These are phyloP conservation scores for Rubus idaeus DNA, from an alignment of 306 rosid genomes.

Conservation along the genomic window DNA sequence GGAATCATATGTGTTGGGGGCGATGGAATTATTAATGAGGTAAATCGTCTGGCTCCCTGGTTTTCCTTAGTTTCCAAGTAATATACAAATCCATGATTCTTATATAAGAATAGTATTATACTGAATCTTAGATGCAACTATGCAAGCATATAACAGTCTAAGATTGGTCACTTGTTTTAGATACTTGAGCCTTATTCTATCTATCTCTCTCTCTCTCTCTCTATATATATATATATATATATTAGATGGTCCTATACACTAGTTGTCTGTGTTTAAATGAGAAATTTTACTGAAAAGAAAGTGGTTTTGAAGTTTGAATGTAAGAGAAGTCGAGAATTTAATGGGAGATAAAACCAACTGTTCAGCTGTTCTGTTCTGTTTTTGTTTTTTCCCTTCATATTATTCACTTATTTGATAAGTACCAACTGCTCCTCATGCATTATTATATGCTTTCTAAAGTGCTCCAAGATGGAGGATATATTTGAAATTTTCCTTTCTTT, in stretches of 20 bases:
- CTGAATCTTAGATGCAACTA: neutral
- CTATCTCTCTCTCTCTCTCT: too few relatives aligned
- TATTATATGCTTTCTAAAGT: too few relatives aligned
- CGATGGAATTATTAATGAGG: constrained; percentile 99
- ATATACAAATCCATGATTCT: constrained; percentile 6
- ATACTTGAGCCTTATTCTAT: neutral
- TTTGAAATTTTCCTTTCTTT: too few relatives aligned
- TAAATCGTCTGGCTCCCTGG: constrained; percentile 36
- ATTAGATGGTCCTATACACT: neutral
- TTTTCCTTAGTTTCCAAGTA: constrained; percentile 20
- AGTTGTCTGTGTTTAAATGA: neutral
- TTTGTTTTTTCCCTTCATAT: too few relatives aligned
- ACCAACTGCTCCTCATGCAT: too few relatives aligned
- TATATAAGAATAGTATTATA: neutral
- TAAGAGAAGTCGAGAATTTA: neutral
- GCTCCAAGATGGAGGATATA: too few relatives aligned
- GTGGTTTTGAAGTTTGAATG: neutral
- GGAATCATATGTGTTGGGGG: constrained; percentile 99
- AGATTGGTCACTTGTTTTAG: neutral
- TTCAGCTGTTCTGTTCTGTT: too few relatives aligned
- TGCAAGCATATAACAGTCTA: neutral
- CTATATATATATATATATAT: too few relatives aligned
- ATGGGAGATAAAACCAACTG: neutral
- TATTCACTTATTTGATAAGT: too few relatives aligned
- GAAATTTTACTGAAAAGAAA: neutral